These are phyloP conservation scores for Aspergillus uvarum DNA, from an alignment of 2,329 filamentous ascomycete genomes.

Conservation along the genomic window DNA sequence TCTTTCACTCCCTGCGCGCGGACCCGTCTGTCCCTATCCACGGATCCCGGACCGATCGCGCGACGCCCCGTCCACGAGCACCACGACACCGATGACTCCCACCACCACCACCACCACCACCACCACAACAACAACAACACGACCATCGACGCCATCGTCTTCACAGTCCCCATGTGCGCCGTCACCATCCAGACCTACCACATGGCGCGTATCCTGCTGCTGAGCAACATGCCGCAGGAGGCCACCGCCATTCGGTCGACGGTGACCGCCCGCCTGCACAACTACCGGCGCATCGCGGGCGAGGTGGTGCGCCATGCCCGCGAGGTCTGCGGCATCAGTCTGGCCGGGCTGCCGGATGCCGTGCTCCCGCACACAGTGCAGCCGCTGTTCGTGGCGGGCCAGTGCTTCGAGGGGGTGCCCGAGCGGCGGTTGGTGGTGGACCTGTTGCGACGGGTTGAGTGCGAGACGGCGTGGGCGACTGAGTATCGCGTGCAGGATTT, in stretches of 20 bases:
- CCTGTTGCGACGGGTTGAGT: not conserved
- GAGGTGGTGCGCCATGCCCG: slow-evolving; percentile 53
- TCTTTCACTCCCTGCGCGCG: slow-evolving; percentile 54
- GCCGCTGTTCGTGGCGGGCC: slow-evolving; percentile 22
- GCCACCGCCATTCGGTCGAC: slow-evolving; percentile 50
- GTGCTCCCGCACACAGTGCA: slow-evolving; percentile 40
- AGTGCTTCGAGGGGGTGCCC: slow-evolving; percentile 47
- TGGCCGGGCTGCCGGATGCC: slow-evolving; percentile 53
- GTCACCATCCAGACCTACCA: slow-evolving; percentile 62
- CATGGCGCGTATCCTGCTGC: slow-evolving; percentile 58
- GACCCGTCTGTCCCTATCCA: slow-evolving; percentile 28
- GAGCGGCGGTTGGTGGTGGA: not conserved
- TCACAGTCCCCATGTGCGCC: slow-evolving; percentile 54
- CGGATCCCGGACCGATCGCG: not conserved
- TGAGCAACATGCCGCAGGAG: slow-evolving; percentile 58
- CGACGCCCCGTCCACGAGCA: not conserved
- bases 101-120: no score
- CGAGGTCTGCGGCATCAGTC: slow-evolving; percentile 56
- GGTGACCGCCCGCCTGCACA: slow-evolving; percentile 51
- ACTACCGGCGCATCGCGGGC: slow-evolving; percentile 52
- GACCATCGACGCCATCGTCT: not conserved
- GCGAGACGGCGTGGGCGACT: no score
- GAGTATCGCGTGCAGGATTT: no score
- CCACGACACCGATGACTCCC: no score
- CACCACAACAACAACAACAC: not conserved